These are phyloP conservation scores for Crithidia sp. DNA, from an alignment of 208 protist species.

Conservation along the genomic window DNA sequence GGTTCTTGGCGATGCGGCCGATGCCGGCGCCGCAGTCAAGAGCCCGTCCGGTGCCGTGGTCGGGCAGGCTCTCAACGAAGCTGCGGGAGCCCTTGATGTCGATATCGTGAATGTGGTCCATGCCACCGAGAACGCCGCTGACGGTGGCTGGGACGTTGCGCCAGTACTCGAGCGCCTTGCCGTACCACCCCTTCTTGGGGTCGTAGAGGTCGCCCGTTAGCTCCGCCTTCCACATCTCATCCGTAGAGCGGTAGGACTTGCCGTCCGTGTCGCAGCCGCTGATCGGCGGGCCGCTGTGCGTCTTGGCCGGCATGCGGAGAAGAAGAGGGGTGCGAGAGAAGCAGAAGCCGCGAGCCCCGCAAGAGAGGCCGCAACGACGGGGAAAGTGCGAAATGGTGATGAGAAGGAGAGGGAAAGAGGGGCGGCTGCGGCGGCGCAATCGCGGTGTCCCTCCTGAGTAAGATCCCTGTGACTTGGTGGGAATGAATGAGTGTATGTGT, in stretches of 20 bases:
- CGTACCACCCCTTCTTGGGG: conserved; percentile 82
- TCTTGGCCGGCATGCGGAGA: conserved; percentile 18
- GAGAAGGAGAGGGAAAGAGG: too few relatives aligned
- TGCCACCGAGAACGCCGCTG: conserved; percentile 91
- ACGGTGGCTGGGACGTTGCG: conserved; percentile 81
- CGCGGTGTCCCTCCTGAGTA: neutral
- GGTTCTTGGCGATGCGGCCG: conserved; percentile 84
- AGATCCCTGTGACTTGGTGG: neutral
- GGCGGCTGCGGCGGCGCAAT: too few relatives aligned
- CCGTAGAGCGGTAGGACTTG: conserved; percentile 49
- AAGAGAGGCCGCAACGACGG: too few relatives aligned
- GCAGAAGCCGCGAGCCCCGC: neutral
- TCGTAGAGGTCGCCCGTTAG: conserved; percentile 81
- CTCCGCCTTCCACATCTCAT: conserved; percentile 79
- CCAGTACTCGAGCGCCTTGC: conserved; percentile 91
- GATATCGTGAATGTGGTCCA: conserved; percentile 75
- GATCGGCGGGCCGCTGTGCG: conserved; percentile 31
- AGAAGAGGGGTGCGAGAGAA: conserved; percentile 12
- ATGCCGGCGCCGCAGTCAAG: conserved; percentile 93
- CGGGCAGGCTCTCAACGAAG: conserved; percentile 72
- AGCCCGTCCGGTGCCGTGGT: conserved; percentile 63
- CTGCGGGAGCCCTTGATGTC: conserved; percentile 68
- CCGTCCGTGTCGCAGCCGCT: conserved; percentile 72
- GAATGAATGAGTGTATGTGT: neutral
- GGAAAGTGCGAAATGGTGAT: too few relatives aligned